Conservation (phyloP, 177 flowering plant species). For the Vitis hybrid region DNA sequence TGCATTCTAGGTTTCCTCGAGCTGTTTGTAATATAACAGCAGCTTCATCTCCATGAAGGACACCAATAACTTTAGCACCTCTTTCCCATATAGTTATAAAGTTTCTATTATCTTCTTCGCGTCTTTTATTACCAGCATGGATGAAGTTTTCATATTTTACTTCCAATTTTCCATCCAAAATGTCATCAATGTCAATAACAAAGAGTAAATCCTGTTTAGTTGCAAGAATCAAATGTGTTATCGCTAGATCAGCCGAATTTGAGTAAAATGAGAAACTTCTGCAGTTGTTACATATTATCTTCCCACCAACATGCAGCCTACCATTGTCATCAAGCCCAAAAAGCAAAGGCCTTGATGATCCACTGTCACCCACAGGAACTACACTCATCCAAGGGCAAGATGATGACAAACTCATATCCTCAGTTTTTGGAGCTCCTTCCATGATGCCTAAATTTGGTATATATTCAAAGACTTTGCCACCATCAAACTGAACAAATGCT, state of each 20-base stretch:
- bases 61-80: conserved; percentile 78
- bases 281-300: conserved; percentile 75
- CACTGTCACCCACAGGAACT: conserved; percentile 41
- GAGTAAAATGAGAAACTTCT: conserved; percentile 85
- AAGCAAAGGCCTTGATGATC: conserved; percentile 43
- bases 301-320: conserved; percentile 60
- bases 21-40: conserved; percentile 75
- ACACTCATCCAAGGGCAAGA: conserved; percentile 83
- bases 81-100: conserved; percentile 81
- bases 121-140: conserved; percentile 33
- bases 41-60: conserved; percentile 93
- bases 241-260: conserved; percentile 44
- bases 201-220: conserved; percentile 86
- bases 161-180: conserved; percentile 48
- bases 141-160: conserved; percentile 49
- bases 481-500: conserved; percentile 73
- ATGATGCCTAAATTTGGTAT: conserved; percentile 36
- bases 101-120: conserved; percentile 47
- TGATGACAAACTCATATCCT: conserved; percentile 43
- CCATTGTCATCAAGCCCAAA: conserved; percentile 76
- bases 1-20: conserved; percentile 88
- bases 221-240: conserved; percentile 73
- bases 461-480: conserved; percentile 68
- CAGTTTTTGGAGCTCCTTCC: conserved; percentile 26
- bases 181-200: conserved; percentile 56